Evolutionary conservation across 176 grass and related monocot species (phyloP).

Genomic region (Saccharum officinarum): DNA sequence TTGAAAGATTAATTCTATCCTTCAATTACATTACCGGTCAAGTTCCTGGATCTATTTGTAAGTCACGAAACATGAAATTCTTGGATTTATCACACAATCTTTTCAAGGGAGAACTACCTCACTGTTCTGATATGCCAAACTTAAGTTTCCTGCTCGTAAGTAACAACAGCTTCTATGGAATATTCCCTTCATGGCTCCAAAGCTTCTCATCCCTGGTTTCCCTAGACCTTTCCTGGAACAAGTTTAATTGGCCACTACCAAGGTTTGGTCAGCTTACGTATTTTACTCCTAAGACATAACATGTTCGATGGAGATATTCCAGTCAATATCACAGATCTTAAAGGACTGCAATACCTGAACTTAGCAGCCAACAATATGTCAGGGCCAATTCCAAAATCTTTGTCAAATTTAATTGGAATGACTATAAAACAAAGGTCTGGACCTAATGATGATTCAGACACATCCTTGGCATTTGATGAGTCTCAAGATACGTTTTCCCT

Average conservation of each 20-base stretch:
- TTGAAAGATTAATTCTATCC: not conserved
- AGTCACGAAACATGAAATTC: not conserved
- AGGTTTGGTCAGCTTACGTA: not conserved
- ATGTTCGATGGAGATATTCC: not conserved
- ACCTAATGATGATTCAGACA: not conserved
- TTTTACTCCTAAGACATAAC: not conserved
- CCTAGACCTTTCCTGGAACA: constrained; percentile 44
- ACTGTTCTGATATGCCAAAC: not conserved
- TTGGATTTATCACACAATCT: constrained; percentile 34
- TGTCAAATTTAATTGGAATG: not conserved
- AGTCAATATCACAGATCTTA: not conserved
- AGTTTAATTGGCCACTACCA: not conserved
- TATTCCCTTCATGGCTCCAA: constrained; percentile 20
- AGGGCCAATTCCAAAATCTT: not conserved
- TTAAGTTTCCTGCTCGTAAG: not conserved
- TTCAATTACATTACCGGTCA: constrained; percentile 24
- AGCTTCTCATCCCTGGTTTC: not conserved
- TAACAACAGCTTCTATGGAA: not conserved
- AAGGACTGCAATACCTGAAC: not conserved
- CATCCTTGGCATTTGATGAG: not conserved
- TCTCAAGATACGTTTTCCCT: not conserved
- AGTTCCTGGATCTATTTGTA: constrained; percentile 21
- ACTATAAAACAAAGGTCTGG: not conserved
- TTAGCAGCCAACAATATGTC: not conserved
- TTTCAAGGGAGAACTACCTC: constrained; percentile 19